These are phyloP conservation scores for Diaporthe helianthi DNA, from an alignment of 2,329 filamentous ascomycete species.

Conservation along the genomic window DNA sequence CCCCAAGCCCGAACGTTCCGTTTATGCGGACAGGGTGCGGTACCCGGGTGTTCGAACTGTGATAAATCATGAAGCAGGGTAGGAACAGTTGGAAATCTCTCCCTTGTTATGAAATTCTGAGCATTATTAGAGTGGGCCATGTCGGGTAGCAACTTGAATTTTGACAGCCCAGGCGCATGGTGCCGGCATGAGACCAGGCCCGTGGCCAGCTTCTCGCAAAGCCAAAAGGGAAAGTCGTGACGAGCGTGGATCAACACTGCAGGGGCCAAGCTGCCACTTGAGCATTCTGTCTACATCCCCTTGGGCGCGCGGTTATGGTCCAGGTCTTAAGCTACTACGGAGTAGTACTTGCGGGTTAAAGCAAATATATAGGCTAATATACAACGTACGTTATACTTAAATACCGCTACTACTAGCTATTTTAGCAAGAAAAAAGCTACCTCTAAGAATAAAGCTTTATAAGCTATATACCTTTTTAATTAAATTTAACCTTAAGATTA, in stretches of 20 bases:
- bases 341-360: no score
- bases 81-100: not conserved
- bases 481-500: no score
- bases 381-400: no score
- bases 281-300: no score
- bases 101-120: not conserved
- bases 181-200: not conserved
- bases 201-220: not conserved
- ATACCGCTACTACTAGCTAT: no score
- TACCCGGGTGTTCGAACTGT: not conserved
- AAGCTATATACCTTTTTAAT: no score
- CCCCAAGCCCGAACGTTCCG: no score
- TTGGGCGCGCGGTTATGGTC: no score
- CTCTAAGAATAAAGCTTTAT: no score
- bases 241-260: not conserved
- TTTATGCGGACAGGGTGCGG: not conserved
- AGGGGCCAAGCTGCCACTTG: not conserved
- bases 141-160: not conserved
- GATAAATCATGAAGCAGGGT: not conserved
- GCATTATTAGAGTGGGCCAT: not conserved
- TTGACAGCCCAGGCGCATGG: not conserved
- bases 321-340: no score
- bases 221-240: not conserved
- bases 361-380: no score
- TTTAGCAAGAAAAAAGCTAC: no score